Evolutionary conservation across 2,329 filamentous ascomycete genomes (phyloP), one percentile per base, ranked within the genome.

Genomic region (Penicillium sp.): DNA sequence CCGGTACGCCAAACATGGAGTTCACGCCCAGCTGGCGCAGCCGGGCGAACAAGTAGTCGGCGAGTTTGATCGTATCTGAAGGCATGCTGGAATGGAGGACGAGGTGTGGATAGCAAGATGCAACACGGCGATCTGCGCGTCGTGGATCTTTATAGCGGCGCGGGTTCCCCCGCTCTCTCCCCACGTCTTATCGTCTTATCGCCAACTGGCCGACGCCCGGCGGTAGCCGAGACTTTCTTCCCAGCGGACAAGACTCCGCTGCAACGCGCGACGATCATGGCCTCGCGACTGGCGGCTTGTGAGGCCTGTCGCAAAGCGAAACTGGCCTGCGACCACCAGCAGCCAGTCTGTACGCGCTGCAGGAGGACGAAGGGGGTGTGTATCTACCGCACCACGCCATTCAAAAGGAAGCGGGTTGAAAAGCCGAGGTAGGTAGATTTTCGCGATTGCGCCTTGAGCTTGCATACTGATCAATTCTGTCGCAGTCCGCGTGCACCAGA

Each of bases 1-100:
- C 82, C 3, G 83, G 82, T n/a, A 86, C 67, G 31, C 83, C 83
- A 52, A 85, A 81, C 39, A 86, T 69, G 8, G 80, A 83, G 37
- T 75, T 71, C 20, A 85, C 75, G 19, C 81, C 81, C 23, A 85
- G 65, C 59, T 86, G 75, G 48, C 77, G 70, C 10, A 86, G 72
- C 39, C 83, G 73, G 31, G 70, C 75, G 60, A 84, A 85, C 55
- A 86, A 75, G 54, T 86, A 86, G 7, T 58, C 51, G 10, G 58
- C 64, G 10, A 68, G 43, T 13, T 56, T 54, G 34, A 56, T 47
- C 19, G 51, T 45, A n/a, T 53, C 49, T 44, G 27, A 44, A 11
- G 36, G 29, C 20, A 15, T 35, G 16, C 13, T 43, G 17, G 31
- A 27, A 27, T 9, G 6, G 4, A 7, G 37, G 19, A 16, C 4